Base-by-base conservation (phyloP, 768 basidiomycete species). In the Boletus insuetus region DNA sequence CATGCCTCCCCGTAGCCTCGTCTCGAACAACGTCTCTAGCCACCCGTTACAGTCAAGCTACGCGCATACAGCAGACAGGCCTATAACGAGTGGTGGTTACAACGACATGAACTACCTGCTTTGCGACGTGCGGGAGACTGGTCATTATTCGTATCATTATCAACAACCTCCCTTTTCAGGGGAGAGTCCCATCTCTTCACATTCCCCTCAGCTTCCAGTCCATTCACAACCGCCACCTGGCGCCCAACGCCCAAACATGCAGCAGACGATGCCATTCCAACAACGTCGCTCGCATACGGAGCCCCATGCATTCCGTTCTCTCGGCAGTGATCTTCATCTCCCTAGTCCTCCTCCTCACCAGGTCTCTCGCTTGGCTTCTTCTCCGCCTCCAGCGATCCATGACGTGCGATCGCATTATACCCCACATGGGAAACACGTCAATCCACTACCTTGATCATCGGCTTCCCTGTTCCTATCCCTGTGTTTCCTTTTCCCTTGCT, bases 251-350 rank as follows among this genome's bases (percentile, higher is more conserved):
- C 63, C 72, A 31, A 68, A 68, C 39, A 69, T 77, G 34, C 75
- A 76, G 8, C 78, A 82, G 50, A 65, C 79, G 40, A 60, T 80
- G 53, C 71, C 80, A 14, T 86, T 79, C 64, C 76, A 77, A 39
- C 82, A 82, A 59, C 77, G 84, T 56, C 79, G 85, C 48, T 76
- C 83, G 38, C 72, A 80, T 48, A 82, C 81, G 31, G 85, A 85
- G 45, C 77, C 83, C 22, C 82, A 81, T 59, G 75, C 75, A 17
- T 82, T 77, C 67, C 73, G 71, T 53, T 71, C 80, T 37, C 70
- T 79, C 47, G 74, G 73, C 31, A 76, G 80, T 55, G 78, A 78
- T 58, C 78, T 79, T 54, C 81, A 79, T 66, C 77, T 80, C 53
- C 75, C 78, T 13, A 76, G 77, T 57, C 76, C 79, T 26, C 60